Conservation (phyloP, 2,329 filamentous ascomycete species). For the Fusarium sp. region DNA sequence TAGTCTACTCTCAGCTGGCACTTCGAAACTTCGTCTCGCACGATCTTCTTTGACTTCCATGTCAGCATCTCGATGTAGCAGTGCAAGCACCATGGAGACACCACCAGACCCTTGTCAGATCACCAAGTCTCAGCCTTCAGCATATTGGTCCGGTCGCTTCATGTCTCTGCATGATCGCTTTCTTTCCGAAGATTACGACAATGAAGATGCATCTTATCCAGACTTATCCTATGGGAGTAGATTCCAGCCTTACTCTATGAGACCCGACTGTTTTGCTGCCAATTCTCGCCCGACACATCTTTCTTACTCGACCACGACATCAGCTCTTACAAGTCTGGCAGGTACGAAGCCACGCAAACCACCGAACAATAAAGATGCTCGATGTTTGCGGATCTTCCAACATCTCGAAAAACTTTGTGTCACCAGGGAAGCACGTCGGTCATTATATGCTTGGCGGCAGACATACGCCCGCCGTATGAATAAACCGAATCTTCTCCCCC, state of each 20-base stretch:
- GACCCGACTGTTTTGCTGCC: slow-evolving; percentile 31
- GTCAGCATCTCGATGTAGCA: slow-evolving; percentile 32
- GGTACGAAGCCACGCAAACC: slow-evolving; percentile 23
- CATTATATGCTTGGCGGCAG: slow-evolving; percentile 63
- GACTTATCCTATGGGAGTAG: background rate
- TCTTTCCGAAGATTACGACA: slow-evolving; percentile 45
- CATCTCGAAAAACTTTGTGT: slow-evolving; percentile 61
- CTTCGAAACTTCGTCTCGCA: slow-evolving; percentile 37
- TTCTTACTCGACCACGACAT: slow-evolving; percentile 50
- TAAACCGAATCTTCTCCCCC: slow-evolving; percentile 56
- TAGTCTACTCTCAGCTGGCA: slow-evolving; percentile 26
- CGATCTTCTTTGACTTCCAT: slow-evolving; percentile 31
- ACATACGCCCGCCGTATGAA: slow-evolving; percentile 57
- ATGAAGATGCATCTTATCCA: slow-evolving; percentile 8
- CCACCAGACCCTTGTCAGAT: slow-evolving; percentile 50
- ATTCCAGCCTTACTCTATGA: slow-evolving; percentile 11
- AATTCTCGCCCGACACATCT: slow-evolving; percentile 46
- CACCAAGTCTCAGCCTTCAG: slow-evolving; percentile 57
- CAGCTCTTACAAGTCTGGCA: slow-evolving; percentile 46
- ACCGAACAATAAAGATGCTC: slow-evolving; percentile 53
- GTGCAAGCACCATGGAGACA: slow-evolving; percentile 28
- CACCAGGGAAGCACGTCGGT: slow-evolving; percentile 60
- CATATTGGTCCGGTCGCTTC: slow-evolving; percentile 74
- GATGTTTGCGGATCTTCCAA: slow-evolving; percentile 58
- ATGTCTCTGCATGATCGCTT: slow-evolving; percentile 64